These are phyloP conservation scores for Magnusiomyces magnusii DNA, from an alignment of 1,139 yeast genomes.

Conservation along the genomic window DNA sequence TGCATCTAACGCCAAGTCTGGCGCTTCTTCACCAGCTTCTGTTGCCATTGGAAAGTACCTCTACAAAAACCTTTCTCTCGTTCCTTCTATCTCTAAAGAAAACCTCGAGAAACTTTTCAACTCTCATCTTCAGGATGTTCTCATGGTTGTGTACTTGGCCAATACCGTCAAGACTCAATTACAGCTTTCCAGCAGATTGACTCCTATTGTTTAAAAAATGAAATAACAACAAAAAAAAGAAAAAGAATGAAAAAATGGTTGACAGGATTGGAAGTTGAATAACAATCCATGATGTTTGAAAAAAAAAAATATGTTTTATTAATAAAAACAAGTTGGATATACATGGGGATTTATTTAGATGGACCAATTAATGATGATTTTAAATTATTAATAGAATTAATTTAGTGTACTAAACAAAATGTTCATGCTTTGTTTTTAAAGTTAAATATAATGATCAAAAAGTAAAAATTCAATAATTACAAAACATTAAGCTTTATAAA, in stretches of 20 bases:
- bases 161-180: slow-evolving; percentile 81
- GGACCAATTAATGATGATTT: no score
- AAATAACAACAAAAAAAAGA: no score
- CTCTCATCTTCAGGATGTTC: slow-evolving; percentile 71
- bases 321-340: no score
- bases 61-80: slow-evolving; percentile 52
- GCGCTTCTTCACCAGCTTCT: slow-evolving; percentile 35
- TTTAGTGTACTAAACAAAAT: no score
- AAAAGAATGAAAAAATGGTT: not conserved
- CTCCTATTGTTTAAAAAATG: slow-evolving; percentile 39
- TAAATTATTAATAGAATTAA: no score
- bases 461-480: no score
- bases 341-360: no score
- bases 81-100: slow-evolving; percentile 55
- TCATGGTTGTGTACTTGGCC: slow-evolving; percentile 77
- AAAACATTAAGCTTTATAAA: no score
- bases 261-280: not conserved
- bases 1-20: slow-evolving; percentile 36
- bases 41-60: slow-evolving; percentile 61
- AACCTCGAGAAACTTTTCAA: slow-evolving; percentile 57
- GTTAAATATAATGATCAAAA: no score
- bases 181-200: slow-evolving; percentile 68
- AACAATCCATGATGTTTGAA: no score
- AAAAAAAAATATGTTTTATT: no score
- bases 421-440: no score